Percentiles rank a stretch among this genome's conserved stretches.
phyloP scores from a whole-genome alignment of 495 filamentous ascomycete genomes.

The Parmelia sp. region DNA sequence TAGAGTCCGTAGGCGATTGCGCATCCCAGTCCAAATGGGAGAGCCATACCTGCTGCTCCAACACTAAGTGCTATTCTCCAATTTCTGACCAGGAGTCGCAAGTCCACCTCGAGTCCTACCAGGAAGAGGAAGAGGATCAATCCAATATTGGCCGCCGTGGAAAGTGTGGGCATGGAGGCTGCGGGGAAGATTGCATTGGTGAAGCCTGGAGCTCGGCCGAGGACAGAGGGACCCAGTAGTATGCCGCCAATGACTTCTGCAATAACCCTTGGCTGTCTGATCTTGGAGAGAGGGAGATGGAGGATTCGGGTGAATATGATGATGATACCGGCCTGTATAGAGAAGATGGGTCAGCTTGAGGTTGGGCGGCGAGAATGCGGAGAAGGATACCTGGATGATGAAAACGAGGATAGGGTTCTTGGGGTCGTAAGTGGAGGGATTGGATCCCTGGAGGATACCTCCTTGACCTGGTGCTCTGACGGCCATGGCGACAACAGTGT shows the following conservation, averaged over 20 bases:
- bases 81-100: conserved; percentile 76
- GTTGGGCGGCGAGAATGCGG: not conserved
- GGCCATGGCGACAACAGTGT: conserved; percentile 8
- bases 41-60: conserved; percentile 73
- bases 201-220: conserved; percentile 81
- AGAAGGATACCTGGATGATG: conserved; percentile 72
- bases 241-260: conserved; percentile 94
- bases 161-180: conserved; percentile 66
- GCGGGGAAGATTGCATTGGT: conserved; percentile 67
- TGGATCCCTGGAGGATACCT: conserved; percentile 69
- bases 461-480: conserved; percentile 46
- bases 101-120: conserved; percentile 86
- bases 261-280: conserved; percentile 89
- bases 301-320: conserved; percentile 83
- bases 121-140: conserved; percentile 88
- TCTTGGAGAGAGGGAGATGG: conserved; percentile 74
- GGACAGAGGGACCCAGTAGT: conserved; percentile 77
- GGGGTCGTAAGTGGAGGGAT: conserved; percentile 63
- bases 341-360: not conserved
- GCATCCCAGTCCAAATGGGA: conserved; percentile 65
- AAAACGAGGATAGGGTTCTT: conserved; percentile 87
- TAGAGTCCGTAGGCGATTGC: conserved; percentile 86
- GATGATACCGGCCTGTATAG: conserved; percentile 76
- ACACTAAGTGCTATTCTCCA: conserved; percentile 82
- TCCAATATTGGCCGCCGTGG: conserved; percentile 82